These are phyloP conservation scores for Hypoxylon sp. DNA, from an alignment of 2,329 filamentous ascomycete genomes.

Conservation along the genomic window DNA sequence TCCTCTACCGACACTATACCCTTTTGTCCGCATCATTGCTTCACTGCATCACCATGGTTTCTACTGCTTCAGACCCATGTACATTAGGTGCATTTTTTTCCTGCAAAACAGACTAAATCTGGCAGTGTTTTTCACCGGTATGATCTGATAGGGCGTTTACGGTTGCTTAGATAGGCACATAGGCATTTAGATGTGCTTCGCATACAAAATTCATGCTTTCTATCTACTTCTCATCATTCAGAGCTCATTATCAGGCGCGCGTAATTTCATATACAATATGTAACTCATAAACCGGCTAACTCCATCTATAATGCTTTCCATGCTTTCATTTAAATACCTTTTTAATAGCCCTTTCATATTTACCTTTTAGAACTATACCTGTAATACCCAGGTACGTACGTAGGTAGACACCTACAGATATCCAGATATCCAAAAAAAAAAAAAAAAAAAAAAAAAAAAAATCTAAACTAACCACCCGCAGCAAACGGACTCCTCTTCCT, in stretches of 20 bases:
- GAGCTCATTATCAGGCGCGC: no score
- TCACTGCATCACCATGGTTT: neutral
- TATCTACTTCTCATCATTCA: neutral
- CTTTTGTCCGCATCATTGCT: slow-evolving; percentile 3
- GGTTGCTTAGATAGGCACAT: slow-evolving; percentile 15
- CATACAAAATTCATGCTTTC: slow-evolving; percentile 3
- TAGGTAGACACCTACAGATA: no score
- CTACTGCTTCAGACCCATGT: neutral
- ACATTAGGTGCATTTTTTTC: neutral
- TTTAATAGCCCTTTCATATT: no score
- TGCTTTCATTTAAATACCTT: neutral
- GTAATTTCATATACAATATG: no score
- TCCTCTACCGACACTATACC: neutral
- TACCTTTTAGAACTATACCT: no score
- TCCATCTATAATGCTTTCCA: slow-evolving; percentile 4
- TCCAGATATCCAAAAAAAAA: no score
- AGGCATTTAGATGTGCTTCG: slow-evolving; percentile 9
- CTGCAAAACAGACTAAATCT: slow-evolving; percentile 7
- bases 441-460: no score
- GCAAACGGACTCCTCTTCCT: slow-evolving; percentile 48
- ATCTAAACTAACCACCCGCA: no score
- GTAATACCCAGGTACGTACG: no score
- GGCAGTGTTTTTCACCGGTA: slow-evolving; percentile 12
- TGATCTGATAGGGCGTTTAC: slow-evolving; percentile 19
- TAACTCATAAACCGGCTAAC: neutral